phyloP scores from a whole-genome alignment of 2,329 filamentous ascomycete species.

The Scytalidium sp. region DNA sequence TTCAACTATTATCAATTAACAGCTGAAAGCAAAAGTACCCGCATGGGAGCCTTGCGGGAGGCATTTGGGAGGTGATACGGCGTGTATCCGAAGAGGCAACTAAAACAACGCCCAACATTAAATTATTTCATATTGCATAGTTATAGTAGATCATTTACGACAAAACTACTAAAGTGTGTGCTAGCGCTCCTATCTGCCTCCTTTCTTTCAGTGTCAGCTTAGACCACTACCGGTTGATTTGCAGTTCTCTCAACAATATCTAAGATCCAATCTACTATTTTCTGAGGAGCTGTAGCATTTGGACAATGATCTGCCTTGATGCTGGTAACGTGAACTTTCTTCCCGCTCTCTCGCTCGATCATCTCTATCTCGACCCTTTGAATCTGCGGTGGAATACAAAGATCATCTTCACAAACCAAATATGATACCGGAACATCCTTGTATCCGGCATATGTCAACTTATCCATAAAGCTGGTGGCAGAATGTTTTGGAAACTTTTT shows the following conservation, averaged over 20 bases:
- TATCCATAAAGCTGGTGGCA: conserved; percentile 27
- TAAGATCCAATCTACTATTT: conserved; percentile 25
- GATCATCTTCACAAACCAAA: conserved; percentile 34
- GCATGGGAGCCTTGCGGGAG: too few species aligned
- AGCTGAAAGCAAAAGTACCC: too few species aligned
- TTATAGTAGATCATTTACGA: too few species aligned
- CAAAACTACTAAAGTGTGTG: too few species aligned
- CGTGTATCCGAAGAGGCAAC: too few species aligned
- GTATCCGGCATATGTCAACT: conserved; percentile 36
- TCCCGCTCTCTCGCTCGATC: conserved; percentile 33
- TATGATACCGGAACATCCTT: conserved; percentile 37
- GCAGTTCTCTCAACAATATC: conserved; percentile 6
- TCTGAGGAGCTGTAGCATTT: conserved; percentile 19
- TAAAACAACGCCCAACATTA: too few species aligned
- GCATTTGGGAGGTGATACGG: too few species aligned
- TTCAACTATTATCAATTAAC: too few species aligned
- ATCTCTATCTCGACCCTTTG: conserved; percentile 32
- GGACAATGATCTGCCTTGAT: conserved; percentile 34
- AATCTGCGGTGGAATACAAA: conserved; percentile 23
- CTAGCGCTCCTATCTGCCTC: too few species aligned
- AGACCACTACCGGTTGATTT: too few species aligned
- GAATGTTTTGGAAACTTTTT: conserved; percentile 29
- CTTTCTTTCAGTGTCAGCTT: too few species aligned
- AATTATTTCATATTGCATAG: too few species aligned
- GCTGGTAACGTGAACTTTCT: conserved; percentile 35